phyloP scores from a whole-genome alignment of 106 monocot species.

The Xerophyta viscosa region DNA sequence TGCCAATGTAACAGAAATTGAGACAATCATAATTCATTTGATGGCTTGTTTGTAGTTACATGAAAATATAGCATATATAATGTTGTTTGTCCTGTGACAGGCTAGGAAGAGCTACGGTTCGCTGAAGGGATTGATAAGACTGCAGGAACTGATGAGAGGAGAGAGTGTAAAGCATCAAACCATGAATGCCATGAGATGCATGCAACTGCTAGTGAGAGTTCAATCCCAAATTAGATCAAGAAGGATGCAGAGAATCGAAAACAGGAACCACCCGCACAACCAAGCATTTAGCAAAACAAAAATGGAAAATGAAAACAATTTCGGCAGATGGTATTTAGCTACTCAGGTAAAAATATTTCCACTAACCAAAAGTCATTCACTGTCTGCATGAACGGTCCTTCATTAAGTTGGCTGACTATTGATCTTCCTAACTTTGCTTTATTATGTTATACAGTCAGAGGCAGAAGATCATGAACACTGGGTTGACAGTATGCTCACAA shows the following conservation, averaged over 20 bases:
- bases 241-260: constrained; percentile 63
- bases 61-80: background rate
- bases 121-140: constrained; percentile 56
- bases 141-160: constrained; percentile 60
- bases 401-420: background rate
- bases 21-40: background rate
- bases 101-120: constrained; percentile 59
- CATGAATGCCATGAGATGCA: constrained; percentile 51
- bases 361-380: background rate
- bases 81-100: constrained; percentile 22
- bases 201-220: constrained; percentile 68
- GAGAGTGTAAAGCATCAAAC: constrained; percentile 64
- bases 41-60: background rate
- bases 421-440: background rate
- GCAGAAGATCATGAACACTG: constrained; percentile 31
- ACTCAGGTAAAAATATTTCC: constrained; percentile 38
- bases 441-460: constrained; percentile 30
- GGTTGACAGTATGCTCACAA: constrained; percentile 71
- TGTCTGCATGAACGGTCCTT: background rate
- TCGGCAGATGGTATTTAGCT: constrained; percentile 43
- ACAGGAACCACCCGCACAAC: constrained; percentile 23
- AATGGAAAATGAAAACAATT: constrained; percentile 24
- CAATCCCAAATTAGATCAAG: constrained; percentile 50
- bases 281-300: constrained; percentile 12
- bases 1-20: background rate